A percentile compares a stretch with the other conserved stretches of the same genome.
Conservation (phyloP, 2,329 filamentous ascomycete species). For the Neofusicoccum laricinum region DNA sequence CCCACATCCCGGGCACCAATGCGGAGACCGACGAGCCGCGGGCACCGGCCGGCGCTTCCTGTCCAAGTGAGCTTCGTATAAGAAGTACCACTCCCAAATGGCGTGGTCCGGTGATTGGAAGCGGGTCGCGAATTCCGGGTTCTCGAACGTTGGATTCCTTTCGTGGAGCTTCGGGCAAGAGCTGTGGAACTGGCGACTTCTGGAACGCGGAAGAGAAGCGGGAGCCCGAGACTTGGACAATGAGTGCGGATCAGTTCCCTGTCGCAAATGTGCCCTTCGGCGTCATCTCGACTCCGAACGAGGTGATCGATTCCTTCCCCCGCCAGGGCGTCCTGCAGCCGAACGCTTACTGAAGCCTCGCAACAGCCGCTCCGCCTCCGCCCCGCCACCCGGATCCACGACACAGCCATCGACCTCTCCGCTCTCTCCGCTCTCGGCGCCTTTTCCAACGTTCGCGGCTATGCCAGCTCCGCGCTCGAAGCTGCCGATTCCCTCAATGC, state of each 20-base stretch:
- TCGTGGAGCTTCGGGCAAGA: too few species aligned
- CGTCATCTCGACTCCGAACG: not conserved
- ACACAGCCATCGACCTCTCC: not conserved
- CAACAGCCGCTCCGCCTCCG: not conserved
- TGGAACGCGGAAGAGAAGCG: not conserved
- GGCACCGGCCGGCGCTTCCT: not conserved
- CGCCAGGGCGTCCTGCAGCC: too few species aligned
- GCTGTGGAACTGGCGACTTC: too few species aligned
- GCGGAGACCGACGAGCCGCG: not conserved
- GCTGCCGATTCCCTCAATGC: conserved; percentile 40
- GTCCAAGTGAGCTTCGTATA: not conserved
- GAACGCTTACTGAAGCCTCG: too few species aligned
- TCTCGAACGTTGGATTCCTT: too few species aligned
- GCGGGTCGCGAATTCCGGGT: too few species aligned
- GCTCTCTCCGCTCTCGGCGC: not conserved
- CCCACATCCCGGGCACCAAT: not conserved
- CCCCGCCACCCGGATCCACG: not conserved
- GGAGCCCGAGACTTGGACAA: too few species aligned
- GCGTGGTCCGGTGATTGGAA: too few species aligned
- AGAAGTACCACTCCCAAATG: not conserved
- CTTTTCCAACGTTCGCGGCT: not conserved
- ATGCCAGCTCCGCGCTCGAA: not conserved
- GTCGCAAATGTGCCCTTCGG: conserved; percentile 1
- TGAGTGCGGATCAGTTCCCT: not conserved
- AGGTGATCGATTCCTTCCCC: not conserved